Conservation (phyloP, 108 stramenopile species). For the Skeletonema grethae region DNA sequence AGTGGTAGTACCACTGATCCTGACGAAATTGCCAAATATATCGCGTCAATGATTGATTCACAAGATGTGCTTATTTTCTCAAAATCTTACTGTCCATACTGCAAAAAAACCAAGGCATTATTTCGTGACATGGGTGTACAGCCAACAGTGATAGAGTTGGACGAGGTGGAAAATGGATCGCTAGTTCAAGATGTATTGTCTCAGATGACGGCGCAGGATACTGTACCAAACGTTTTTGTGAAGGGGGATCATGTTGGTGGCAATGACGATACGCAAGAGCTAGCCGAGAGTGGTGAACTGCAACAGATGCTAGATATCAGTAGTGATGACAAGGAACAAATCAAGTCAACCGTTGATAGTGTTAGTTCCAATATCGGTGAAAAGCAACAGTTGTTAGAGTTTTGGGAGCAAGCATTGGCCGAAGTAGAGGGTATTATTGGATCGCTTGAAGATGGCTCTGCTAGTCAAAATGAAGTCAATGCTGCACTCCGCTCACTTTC, state of each 20-base stretch:
- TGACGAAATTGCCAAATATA: not conserved
- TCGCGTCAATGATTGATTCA: not conserved
- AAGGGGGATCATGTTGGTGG: slow-evolving; percentile 78
- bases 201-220: slow-evolving; percentile 68
- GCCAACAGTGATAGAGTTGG: slow-evolving; percentile 62
- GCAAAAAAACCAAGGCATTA: slow-evolving; percentile 58
- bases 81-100: slow-evolving; percentile 67
- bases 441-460: not conserved
- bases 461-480: slow-evolving; percentile 17
- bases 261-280: slow-evolving; percentile 67
- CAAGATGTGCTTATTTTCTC: slow-evolving; percentile 55
- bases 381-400: slow-evolving; percentile 3
- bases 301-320: slow-evolving; percentile 50
- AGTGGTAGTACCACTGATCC: not conserved
- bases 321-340: slow-evolving; percentile 8
- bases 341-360: slow-evolving; percentile 5
- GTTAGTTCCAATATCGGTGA: slow-evolving; percentile 4
- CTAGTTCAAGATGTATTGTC: slow-evolving; percentile 62
- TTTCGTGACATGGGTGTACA: slow-evolving; percentile 49
- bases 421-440: slow-evolving; percentile 18
- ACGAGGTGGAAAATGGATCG: slow-evolving; percentile 70
- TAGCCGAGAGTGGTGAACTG: slow-evolving; percentile 49
- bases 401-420: slow-evolving; percentile 32
- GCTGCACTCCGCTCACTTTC: slow-evolving; percentile 15
- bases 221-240: slow-evolving; percentile 87